phyloP scores from a whole-genome alignment of 495 filamentous ascomycete genomes.

The Pyrenopolyporus hunteri region DNA sequence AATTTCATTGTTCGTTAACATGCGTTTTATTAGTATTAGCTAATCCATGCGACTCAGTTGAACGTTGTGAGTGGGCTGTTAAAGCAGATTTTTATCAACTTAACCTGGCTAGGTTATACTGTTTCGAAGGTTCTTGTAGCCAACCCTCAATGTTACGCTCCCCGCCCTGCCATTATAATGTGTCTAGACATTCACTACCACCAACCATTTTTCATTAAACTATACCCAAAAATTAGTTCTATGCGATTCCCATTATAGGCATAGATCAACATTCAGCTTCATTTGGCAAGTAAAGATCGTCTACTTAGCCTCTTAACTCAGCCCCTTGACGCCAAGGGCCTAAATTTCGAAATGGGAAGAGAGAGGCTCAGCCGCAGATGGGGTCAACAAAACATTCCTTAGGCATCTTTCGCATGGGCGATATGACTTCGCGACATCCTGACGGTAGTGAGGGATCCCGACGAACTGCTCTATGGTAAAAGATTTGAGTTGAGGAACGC shows the following conservation, averaged over 20 bases:
- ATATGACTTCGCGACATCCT: not conserved
- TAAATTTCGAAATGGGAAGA: not conserved
- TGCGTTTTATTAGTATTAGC: no score
- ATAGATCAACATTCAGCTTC: constrained; percentile 17
- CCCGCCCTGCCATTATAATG: no score
- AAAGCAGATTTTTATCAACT: not conserved
- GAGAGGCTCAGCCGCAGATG: constrained; percentile 18
- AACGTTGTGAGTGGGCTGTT: not conserved
- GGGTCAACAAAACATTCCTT: not conserved
- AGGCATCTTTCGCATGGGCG: not conserved
- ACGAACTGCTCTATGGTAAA: no score
- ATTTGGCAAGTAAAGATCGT: constrained; percentile 8
- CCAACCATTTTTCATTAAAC: no score
- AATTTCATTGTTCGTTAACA: no score
- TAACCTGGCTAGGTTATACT: not conserved
- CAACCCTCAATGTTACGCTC: no score
- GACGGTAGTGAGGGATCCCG: no score
- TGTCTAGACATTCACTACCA: no score
- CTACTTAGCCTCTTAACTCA: not conserved
- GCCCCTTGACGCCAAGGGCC: constrained; percentile 15
- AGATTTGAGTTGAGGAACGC: not conserved
- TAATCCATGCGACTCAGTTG: no score
- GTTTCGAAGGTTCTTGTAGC: not conserved
- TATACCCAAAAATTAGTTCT: not conserved
- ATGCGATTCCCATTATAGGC: not conserved